Evolutionary conservation across 108 stramenopile genomes (phyloP), one percentile per base, ranked within the genome.

Genomic region (Seminavis robusta): DNA sequence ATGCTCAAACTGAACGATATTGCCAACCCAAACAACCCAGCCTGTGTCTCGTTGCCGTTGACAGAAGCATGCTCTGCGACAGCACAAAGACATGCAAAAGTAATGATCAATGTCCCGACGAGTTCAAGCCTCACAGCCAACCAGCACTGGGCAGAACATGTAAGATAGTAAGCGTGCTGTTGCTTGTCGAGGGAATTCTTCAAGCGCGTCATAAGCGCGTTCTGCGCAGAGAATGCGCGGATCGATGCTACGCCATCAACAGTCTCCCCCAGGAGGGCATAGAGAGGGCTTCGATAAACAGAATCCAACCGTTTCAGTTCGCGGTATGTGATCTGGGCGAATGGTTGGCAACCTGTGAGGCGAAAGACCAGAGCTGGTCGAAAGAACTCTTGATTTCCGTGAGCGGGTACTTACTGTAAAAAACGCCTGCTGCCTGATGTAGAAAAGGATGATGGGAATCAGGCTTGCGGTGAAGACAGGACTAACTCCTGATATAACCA

Each of bases 261-360:
- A 0, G 94, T 83, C 73, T 99, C 97, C 17, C 88, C 84, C 27
- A 99, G 77, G 55, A 95, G 71, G 0, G 94, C 87, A 82, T 94
- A 98, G 34, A 98, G 81, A 4, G 97, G 97, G 28, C 74, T 77
- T 28, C 95, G 65, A 36, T 53, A 62, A 6, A 91, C 77, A 19
- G 88, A 84, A 44, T 98, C 94, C 20, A 95, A 63, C 41, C 97
- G 73, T 59, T 96, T 97, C 40, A 98, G 67, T 56, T 98, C 93
- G 16, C 97, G 72, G 44, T 94, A 94, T 9, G 90, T 81, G 56
- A 79, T 71, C 43, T 74, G 54, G n/a, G n/a, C n/a, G n/a, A n/a
- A n/a, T n/a, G n/a, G n/a, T n/a, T n/a, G n/a, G n/a, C n/a, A n/a
- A n/a, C n/a, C n/a, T n/a, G n/a, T n/a, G n/a, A n/a, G n/a, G n/a